These are phyloP conservation scores for Laetiporus sulphureus DNA, from an alignment of 1,284 basidiomycete species.

Conservation along the genomic window DNA sequence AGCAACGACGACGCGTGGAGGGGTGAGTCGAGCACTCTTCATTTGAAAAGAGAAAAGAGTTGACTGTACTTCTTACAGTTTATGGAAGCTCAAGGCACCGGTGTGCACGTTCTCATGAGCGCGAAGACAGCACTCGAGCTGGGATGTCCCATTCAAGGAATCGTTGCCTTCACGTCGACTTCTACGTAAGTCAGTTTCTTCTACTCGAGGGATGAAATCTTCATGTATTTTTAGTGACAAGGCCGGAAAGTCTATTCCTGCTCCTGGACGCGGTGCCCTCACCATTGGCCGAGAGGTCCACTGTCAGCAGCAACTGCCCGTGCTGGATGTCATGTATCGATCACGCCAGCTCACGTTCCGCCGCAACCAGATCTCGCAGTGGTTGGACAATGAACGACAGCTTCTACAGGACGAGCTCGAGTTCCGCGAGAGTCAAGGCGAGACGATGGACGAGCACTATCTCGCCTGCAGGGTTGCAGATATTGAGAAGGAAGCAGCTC, in stretches of 20 bases:
- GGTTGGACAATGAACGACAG: constrained; percentile 85
- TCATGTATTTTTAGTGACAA: constrained; percentile 61
- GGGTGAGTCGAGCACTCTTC: constrained; percentile 46
- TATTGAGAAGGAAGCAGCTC: constrained; percentile 83
- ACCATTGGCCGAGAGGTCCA: constrained; percentile 80
- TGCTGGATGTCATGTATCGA: constrained; percentile 83
- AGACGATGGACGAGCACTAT: constrained; percentile 59
- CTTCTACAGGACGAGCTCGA: constrained; percentile 77
- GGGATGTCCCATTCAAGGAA: constrained; percentile 88
- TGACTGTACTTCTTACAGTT: constrained; percentile 42
- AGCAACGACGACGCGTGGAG: constrained; percentile 91
- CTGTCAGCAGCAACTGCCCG: constrained; percentile 66
- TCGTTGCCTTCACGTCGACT: constrained; percentile 94
- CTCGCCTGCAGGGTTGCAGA: constrained; percentile 69
- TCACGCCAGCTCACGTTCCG: constrained; percentile 90
- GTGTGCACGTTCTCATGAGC: constrained; percentile 95
- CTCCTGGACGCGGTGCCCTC: constrained; percentile 87
- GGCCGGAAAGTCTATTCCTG: constrained; percentile 91
- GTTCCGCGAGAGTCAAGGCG: constrained; percentile 49
- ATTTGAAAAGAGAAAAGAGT: too few relatives aligned
- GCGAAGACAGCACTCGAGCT: constrained; percentile 94
- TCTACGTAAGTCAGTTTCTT: constrained; percentile 64
- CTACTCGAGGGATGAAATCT: constrained; percentile 7
- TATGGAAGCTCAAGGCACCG: constrained; percentile 97
- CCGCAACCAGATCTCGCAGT: constrained; percentile 87